Evolutionary conservation across 768 basidiomycete species (phyloP), one percentile per base, ranked within the genome.

Genomic region (Sarcodon sp.): DNA sequence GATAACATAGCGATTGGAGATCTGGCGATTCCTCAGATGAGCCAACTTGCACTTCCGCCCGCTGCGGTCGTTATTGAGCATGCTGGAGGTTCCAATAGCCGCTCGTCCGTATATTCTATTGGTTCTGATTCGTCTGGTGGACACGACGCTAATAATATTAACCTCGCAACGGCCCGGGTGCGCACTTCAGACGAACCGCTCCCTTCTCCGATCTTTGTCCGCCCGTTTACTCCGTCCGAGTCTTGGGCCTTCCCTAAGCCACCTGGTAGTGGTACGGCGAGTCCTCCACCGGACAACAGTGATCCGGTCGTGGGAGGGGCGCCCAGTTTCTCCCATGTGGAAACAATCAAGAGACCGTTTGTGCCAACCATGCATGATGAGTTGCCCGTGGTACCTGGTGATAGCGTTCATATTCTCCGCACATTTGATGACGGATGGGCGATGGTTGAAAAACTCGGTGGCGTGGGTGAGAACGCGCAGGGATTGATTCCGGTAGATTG

Each of bases 351-450:
- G 44, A 69, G 80, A 11, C 74, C 78, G 4, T 87, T 81, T 60
- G 51, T 61, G 35, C 74, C 77, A 15, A 71, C 73, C 0, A 63
- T 77, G 16, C 60, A 66, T 3, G 84, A 87, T 53, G 84, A 87
- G 58, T 57, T 87, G 3, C 51, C 59, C 0, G 79, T 84, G 1
- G 35, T 18, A 0, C 63, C 65, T 0, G 75, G 72, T 0, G 81
- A 85, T 44, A 54, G 55, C 4, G 75, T 85, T 9, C 72, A 62
- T 55, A 61, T 86, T 32, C 5, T 80, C 9, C 62, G 66, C 44
- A 55, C 73, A 18, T 87, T 77, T 56, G 77, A 82, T 49, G 84
- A 86, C 54, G 84, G 83, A 0, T 87, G 84, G 84, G 75, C 75
- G 6, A 61, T 74, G 51, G 75, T 81, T 35, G 73, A 81, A 64